Evolutionary conservation across 2,329 filamentous ascomycete genomes (phyloP).

Genomic region (Aureobasidium namibiae): DNA sequence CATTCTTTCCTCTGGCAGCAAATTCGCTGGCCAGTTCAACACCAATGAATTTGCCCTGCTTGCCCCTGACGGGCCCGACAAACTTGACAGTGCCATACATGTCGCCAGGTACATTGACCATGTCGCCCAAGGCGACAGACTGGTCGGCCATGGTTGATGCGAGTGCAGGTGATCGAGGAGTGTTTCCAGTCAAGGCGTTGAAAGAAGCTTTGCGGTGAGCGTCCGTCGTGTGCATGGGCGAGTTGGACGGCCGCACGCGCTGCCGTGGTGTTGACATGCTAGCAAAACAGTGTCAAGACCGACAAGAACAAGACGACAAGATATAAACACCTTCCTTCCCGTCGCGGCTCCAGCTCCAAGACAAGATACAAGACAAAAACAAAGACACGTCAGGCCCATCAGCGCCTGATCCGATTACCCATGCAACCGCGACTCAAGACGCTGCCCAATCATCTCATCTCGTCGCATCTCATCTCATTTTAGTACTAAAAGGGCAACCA

Average conservation of each 20-base stretch:
- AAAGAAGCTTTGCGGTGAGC: conserved; percentile 61
- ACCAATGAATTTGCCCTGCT: conserved; percentile 84
- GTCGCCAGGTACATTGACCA: conserved; percentile 84
- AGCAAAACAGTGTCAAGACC: neutral
- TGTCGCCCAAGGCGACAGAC: conserved; percentile 66
- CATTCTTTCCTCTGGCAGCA: conserved; percentile 83
- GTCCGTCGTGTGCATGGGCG: conserved; percentile 35
- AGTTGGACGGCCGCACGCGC: conserved; percentile 1
- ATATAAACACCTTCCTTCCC: neutral
- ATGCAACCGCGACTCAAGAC: neutral
- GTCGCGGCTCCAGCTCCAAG: neutral
- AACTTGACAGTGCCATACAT: conserved; percentile 90
- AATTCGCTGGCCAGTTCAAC: conserved; percentile 80
- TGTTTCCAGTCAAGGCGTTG: conserved; percentile 53
- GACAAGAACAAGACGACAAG: neutral
- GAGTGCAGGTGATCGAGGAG: conserved; percentile 18
- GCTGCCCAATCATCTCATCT: neutral
- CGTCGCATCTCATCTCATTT: neutral
- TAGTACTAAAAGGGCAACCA: neutral
- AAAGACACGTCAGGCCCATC: conserved; percentile 8
- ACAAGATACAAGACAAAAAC: conserved; percentile 5
- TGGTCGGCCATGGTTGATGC: conserved; percentile 35
- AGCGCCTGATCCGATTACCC: neutral
- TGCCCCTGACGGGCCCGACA: conserved; percentile 75
- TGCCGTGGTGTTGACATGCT: conserved; percentile 8